Base-by-base conservation (phyloP, 2,329 filamentous ascomycete genomes). In the Aciculosporium take region DNA sequence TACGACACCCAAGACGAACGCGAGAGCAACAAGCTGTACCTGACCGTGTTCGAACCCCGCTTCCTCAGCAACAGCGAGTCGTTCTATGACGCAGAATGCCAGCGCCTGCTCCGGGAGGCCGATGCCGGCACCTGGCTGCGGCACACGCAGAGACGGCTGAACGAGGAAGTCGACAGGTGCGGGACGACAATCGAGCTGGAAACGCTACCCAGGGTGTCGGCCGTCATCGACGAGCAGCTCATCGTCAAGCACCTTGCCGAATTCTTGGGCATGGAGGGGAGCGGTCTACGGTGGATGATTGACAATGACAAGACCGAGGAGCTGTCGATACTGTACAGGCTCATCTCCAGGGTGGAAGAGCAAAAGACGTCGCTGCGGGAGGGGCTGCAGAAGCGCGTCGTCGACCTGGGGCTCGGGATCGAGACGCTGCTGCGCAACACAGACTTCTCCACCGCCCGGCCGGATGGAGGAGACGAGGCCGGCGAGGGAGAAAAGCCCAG, bases 241-340 rank as follows among this genome's bases (percentile, higher is more conserved):
- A 88, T 98, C 37, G 67, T 70, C 32, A 72, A 76, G 34, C 84
- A 91, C 49, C 74, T 96, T 43, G 67, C 75, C 18, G 86, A 93
- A 13, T 81, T 98, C 41, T 72, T 96, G 45, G 76, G 79, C 37
- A 77, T 95, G 61, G 86, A 95, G 51, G 75, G 75, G 5, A 94
- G 81, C 46, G 91, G 91, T 0, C 72, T 95, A 32, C 78, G 74
- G 48, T 79, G 79, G 55, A 96, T 98, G 89, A 78, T 96, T 38
- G 84, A 94, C 58, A 88, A 94, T 52, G 83, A 95, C 59, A 77
- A 81, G 48, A 53, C 82, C 27, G 76, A 82, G 4, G 87, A 94
- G 52, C 67, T 98, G 8, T 68, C 71, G n/a, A 79, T 87, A 38
- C 67, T 96, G 3, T 96, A 91, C 58, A 71, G 78, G 15, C 71